Conservation (phyloP, 176 grass and related monocot genomes). For the Coix lacrymajobi region DNA sequence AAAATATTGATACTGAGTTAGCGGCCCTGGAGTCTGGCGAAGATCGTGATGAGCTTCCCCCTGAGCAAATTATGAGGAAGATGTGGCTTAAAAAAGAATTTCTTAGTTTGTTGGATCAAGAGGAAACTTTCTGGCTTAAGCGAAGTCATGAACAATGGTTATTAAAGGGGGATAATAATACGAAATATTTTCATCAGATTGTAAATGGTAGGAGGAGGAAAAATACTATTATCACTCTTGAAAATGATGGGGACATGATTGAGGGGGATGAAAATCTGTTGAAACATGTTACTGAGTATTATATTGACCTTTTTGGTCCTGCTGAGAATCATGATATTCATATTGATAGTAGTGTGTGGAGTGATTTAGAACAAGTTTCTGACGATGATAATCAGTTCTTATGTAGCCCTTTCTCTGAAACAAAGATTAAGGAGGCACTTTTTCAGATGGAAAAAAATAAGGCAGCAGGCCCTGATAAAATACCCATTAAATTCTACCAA, state of each 20-base stretch:
- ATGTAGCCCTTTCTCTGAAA: not conserved
- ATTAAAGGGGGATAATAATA: not conserved
- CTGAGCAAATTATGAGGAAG: too few relatives aligned
- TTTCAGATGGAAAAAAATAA: not conserved
- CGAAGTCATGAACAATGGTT: not conserved
- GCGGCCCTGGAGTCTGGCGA: too few relatives aligned
- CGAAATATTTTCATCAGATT: not conserved
- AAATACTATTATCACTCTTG: accelerated
- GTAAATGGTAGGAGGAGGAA: not conserved
- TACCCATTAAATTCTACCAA: not conserved
- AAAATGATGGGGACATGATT: accelerated
- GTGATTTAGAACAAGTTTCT: too few relatives aligned
- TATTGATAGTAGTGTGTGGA: too few relatives aligned
- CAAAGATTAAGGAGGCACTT: accelerated
- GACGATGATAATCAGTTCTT: too few relatives aligned
- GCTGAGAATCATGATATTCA: accelerated
- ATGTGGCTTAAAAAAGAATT: too few relatives aligned
- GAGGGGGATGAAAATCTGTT: accelerated
- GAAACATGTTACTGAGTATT: not conserved
- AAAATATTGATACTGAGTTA: too few relatives aligned
- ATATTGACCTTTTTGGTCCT: not conserved
- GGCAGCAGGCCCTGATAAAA: accelerated
- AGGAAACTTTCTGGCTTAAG: not conserved
- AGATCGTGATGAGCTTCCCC: too few relatives aligned
- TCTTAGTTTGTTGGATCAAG: too few relatives aligned